phyloP scores from a whole-genome alignment of 1,284 basidiomycete genomes.

The Trametes polyzona region DNA sequence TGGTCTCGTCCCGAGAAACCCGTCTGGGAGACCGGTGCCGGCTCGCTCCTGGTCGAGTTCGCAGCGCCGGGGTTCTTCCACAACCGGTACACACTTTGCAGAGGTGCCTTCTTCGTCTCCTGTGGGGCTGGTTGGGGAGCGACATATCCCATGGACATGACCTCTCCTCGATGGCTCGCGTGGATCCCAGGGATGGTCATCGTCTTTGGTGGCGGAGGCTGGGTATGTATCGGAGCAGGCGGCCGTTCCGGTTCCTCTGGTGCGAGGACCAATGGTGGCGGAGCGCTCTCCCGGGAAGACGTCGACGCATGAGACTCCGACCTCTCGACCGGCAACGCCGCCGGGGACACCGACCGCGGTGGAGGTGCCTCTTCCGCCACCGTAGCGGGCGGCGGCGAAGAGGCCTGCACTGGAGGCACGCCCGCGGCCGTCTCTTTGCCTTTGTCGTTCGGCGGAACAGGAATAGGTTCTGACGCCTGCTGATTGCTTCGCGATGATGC shows the following conservation, averaged over 20 bases:
- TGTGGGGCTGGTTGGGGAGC: constrained; percentile 48
- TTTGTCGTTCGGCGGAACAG: constrained; percentile 35
- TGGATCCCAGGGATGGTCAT: constrained; percentile 86
- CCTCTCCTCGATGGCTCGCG: constrained; percentile 74
- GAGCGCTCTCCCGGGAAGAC: constrained; percentile 17
- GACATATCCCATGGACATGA: constrained; percentile 78
- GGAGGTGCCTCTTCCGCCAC: constrained; percentile 2
- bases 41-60: constrained; percentile 32
- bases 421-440: constrained; percentile 36
- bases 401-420: constrained; percentile 28
- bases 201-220: constrained; percentile 68
- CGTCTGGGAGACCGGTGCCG: constrained; percentile 30
- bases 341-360: constrained; percentile 22
- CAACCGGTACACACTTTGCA: constrained; percentile 69
- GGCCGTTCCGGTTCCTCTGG: constrained; percentile 39
- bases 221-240: constrained; percentile 60
- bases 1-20: constrained; percentile 34
- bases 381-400: constrained; percentile 18
- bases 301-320: constrained; percentile 21
- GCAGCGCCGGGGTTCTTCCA: constrained; percentile 58
- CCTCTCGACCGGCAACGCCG: constrained; percentile 14
- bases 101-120: constrained; percentile 54
- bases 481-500: constrained; percentile 26
- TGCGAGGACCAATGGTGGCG: constrained; percentile 8
- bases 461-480: constrained; percentile 36